Percentiles rank a stretch among this genome's conserved stretches.
Conservation (phyloP, 148 eudicot genomes). For the Silene conica region DNA sequence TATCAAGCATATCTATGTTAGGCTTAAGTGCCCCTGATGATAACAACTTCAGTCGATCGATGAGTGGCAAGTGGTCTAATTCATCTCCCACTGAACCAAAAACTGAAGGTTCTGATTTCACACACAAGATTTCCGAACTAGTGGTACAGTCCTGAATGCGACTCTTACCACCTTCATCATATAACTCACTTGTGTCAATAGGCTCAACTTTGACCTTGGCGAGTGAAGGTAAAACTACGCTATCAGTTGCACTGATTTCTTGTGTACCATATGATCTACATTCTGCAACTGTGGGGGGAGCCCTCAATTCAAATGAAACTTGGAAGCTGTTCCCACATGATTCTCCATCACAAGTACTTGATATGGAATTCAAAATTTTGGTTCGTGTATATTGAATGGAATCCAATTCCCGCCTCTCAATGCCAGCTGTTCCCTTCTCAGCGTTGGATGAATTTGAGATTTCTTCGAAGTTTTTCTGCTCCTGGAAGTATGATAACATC, state of each 20-base stretch:
- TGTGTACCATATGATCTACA: conserved; percentile 23
- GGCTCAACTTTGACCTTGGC: conserved; percentile 53
- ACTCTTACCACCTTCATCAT: conserved; percentile 16
- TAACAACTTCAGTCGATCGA: conserved; percentile 58
- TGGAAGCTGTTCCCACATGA: conserved; percentile 15
- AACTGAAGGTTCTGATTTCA: conserved; percentile 46
- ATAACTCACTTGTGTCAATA: conserved; percentile 23
- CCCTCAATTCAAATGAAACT: conserved; percentile 18
- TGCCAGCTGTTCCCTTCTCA: conserved; percentile 16
- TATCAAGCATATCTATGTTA: conserved; percentile 17
- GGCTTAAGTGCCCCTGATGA: conserved; percentile 32
- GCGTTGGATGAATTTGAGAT: conserved; percentile 16
- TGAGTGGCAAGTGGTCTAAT: conserved; percentile 62
- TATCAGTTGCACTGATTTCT: conserved; percentile 20
- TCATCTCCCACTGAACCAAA: conserved; percentile 41
- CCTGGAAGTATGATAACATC: conserved; percentile 8
- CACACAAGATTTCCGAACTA: conserved; percentile 9
- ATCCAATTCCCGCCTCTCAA: conserved; percentile 21
- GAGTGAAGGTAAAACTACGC: conserved; percentile 26
- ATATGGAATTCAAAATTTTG: conserved; percentile 11
- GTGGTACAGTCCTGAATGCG: conserved; percentile 23
- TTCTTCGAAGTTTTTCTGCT: conserved; percentile 29
- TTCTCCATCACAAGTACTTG: conserved; percentile 25
- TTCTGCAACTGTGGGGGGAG: conserved; percentile 7
- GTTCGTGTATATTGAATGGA: conserved; percentile 24